phyloP scores from a whole-genome alignment of 1,284 basidiomycete species.

The Ceratobasidium papillatum region DNA sequence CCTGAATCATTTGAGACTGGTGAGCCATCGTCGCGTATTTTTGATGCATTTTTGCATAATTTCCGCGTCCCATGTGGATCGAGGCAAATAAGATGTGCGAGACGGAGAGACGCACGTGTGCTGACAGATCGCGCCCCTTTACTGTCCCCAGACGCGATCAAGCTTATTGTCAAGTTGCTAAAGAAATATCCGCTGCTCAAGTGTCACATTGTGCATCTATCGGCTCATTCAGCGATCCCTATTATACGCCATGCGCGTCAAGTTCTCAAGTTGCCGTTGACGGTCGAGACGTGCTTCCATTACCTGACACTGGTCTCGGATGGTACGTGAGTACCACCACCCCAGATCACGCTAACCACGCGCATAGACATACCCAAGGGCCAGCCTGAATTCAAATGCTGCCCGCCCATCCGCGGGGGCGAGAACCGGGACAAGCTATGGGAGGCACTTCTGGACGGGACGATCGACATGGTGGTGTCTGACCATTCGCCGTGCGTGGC shows the following conservation, averaged over 20 bases:
- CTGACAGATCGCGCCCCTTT: neutral
- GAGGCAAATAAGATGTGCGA: neutral
- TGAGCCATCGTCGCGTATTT: slow-evolving; percentile 40
- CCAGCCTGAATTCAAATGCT: slow-evolving; percentile 88
- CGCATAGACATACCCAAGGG: slow-evolving; percentile 62
- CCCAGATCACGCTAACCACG: slow-evolving; percentile 15
- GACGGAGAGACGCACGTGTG: slow-evolving; percentile 24
- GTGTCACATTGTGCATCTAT: slow-evolving; percentile 94
- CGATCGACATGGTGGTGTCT: slow-evolving; percentile 89
- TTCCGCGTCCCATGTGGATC: slow-evolving; percentile 13
- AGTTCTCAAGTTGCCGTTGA: slow-evolving; percentile 67
- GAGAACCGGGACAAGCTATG: slow-evolving; percentile 78
- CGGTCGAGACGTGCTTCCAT: slow-evolving; percentile 95
- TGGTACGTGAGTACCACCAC: slow-evolving; percentile 58
- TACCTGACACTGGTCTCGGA: slow-evolving; percentile 77
- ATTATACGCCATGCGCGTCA: slow-evolving; percentile 72
- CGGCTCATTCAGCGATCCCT: slow-evolving; percentile 81
- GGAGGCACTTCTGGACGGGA: slow-evolving; percentile 79
- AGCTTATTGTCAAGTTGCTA: slow-evolving; percentile 74
- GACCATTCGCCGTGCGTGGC: slow-evolving; percentile 92
- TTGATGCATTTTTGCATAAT: neutral
- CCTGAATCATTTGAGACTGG: slow-evolving; percentile 75
- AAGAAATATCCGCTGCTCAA: slow-evolving; percentile 70
- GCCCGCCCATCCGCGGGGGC: slow-evolving; percentile 86
- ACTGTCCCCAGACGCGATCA: slow-evolving; percentile 66